These are phyloP conservation scores for Xylariales sp. DNA, from an alignment of 2,329 filamentous ascomycete genomes.

Conservation along the genomic window DNA sequence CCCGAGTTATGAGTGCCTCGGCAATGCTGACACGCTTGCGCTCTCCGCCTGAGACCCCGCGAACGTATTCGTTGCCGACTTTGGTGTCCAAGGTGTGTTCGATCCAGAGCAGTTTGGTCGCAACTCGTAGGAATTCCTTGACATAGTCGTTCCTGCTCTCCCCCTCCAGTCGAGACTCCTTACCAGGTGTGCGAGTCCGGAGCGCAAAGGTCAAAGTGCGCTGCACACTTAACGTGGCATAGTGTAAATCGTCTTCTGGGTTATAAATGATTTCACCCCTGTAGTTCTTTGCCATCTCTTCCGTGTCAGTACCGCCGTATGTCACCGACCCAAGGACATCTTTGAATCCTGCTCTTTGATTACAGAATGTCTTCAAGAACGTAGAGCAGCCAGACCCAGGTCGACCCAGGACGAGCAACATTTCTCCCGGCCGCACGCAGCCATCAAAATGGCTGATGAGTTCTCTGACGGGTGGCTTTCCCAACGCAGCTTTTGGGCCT, in stretches of 20 bases:
- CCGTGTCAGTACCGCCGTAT: constrained; percentile 48
- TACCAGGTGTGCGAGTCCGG: constrained; percentile 56
- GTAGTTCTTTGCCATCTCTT: constrained; percentile 47
- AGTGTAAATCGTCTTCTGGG: constrained; percentile 68
- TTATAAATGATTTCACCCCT: constrained; percentile 60
- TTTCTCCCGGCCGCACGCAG: constrained; percentile 45
- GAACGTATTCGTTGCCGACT: constrained; percentile 64
- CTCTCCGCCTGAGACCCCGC: constrained; percentile 71
- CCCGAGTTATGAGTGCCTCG: constrained; percentile 53
- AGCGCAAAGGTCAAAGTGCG: constrained; percentile 65
- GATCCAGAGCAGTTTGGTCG: constrained; percentile 65
- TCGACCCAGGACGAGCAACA: constrained; percentile 37
- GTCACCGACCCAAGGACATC: constrained; percentile 46
- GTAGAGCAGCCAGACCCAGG: constrained; percentile 54
- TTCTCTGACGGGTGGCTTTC: constrained; percentile 28
- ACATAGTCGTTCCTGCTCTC: constrained; percentile 50
- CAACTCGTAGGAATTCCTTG: constrained; percentile 34
- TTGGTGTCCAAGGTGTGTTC: constrained; percentile 62
- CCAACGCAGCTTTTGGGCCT: constrained; percentile 28
- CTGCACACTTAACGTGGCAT: constrained; percentile 62
- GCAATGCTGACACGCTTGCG: constrained; percentile 63
- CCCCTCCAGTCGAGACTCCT: constrained; percentile 53
- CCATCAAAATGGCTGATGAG: constrained; percentile 51
- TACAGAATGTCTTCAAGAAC: constrained; percentile 56
- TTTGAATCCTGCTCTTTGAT: constrained; percentile 56